phyloP scores from a whole-genome alignment of 2,329 filamentous ascomycete species.

The Beauveria rudraprayagi region DNA sequence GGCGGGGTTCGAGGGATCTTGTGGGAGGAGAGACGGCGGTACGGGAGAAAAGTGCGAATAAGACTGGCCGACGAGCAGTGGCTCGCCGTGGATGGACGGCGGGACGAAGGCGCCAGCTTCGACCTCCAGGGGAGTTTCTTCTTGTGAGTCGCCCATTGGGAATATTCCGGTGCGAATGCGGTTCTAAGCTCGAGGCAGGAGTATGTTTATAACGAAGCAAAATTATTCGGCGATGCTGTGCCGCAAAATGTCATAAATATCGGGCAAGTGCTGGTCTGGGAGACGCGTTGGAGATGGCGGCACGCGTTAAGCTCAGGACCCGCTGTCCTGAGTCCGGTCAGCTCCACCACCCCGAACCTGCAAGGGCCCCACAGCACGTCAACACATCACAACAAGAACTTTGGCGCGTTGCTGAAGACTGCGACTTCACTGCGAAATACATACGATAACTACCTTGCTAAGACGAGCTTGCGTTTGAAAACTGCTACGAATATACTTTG shows the following conservation, averaged over 20 bases:
- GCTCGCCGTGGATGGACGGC: constrained; percentile 54
- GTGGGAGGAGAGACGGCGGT: constrained; percentile 49
- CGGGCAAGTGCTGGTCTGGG: neutral
- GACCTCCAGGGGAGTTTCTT: neutral
- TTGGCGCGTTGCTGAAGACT: neutral
- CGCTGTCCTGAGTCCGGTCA: neutral
- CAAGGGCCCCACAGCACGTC: constrained; percentile 8
- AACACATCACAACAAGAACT: constrained; percentile 8
- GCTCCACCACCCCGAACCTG: constrained; percentile 4
- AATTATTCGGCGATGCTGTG: neutral
- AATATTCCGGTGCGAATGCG: no score
- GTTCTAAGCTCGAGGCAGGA: no score
- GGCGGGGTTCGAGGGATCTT: constrained; percentile 26
- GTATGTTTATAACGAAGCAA: no score
- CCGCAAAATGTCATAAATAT: neutral
- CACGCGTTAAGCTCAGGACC: constrained; percentile 7
- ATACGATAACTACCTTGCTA: neutral
- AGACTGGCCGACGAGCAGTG: constrained; percentile 55
- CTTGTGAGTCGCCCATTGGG: constrained; percentile 31
- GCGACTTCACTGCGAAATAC: neutral
- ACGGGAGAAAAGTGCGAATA: constrained; percentile 66
- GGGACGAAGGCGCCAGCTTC: constrained; percentile 47
- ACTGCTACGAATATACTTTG: neutral
- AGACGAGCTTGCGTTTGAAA: neutral
- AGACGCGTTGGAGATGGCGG: constrained; percentile 3